Conservation (phyloP, 441 rosid genomes). For the Croton laevigatus region DNA sequence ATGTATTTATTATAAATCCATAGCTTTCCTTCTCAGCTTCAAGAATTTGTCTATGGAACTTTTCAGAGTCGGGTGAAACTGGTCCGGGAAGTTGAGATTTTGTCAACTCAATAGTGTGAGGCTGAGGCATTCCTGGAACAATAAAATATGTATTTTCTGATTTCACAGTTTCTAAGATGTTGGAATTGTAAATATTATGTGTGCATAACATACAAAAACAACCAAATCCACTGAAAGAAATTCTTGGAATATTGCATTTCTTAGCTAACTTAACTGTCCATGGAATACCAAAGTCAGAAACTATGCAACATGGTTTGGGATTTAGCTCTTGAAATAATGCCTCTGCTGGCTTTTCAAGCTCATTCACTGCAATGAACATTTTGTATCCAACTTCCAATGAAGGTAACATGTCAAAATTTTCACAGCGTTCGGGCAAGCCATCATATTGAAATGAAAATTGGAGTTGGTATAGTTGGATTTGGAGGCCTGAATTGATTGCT, state of each 20-base stretch:
- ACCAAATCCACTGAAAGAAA: constrained; percentile 31
- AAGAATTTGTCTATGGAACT: no score
- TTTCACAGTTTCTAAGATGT: constrained; percentile 13
- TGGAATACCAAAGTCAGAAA: constrained; percentile 26
- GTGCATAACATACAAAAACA: constrained; percentile 22
- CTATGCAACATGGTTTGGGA: constrained; percentile 35
- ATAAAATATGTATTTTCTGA: constrained; percentile 25
- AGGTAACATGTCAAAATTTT: constrained; percentile 39
- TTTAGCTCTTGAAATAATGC: constrained; percentile 21
- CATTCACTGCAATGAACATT: constrained; percentile 19
- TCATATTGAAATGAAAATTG: constrained; percentile 24
- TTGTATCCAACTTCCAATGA: not conserved
- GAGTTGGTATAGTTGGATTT: constrained; percentile 27
- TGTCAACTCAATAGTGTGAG: no score
- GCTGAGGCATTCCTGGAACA: no score
- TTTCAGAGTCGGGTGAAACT: no score
- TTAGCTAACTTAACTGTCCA: constrained; percentile 29
- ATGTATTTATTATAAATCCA: no score
- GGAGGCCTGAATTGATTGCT: constrained; percentile 24
- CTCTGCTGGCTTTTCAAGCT: constrained; percentile 25
- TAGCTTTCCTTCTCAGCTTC: no score
- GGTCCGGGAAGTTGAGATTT: no score
- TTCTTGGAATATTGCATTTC: constrained; percentile 34
- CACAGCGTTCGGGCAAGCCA: constrained; percentile 39
- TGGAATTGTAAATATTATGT: not conserved